Conservation (phyloP, 768 basidiomycete species). For the Pholiota microspora region DNA sequence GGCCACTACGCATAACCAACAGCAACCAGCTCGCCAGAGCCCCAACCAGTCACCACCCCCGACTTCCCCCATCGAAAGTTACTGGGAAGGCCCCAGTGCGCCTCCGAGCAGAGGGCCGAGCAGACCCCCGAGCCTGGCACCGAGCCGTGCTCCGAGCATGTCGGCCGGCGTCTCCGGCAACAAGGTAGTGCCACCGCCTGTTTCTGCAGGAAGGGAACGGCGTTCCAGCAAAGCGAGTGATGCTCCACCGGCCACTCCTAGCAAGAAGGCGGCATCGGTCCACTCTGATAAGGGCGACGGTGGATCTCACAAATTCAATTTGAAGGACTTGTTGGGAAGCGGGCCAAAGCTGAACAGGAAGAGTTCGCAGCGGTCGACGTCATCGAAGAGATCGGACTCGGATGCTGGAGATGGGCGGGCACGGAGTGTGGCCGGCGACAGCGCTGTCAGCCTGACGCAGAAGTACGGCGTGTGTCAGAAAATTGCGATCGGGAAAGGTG, state of each 20-base stretch:
- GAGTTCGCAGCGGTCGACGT: conserved; percentile 66
- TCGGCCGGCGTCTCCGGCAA: conserved; percentile 40
- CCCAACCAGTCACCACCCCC: conserved; percentile 36
- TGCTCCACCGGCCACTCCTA: conserved; percentile 21
- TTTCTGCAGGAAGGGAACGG: conserved; percentile 22
- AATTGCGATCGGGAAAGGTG: conserved; percentile 95
- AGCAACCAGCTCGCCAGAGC: conserved; percentile 19
- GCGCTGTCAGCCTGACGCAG: conserved; percentile 53
- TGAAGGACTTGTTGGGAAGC: conserved; percentile 74
- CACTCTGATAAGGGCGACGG: conserved; percentile 50
- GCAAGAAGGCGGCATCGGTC: conserved; percentile 41
- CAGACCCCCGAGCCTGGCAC: conserved; percentile 50
- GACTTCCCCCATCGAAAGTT: conserved; percentile 57
- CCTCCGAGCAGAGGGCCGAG: conserved; percentile 64
- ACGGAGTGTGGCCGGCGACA: conserved; percentile 43
- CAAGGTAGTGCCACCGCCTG: conserved; percentile 23
- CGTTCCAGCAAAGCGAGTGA: conserved; percentile 26
- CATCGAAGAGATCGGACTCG: conserved; percentile 65
- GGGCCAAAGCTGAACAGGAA: conserved; percentile 75
- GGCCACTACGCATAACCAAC: conserved; percentile 13
- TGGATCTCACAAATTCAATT: conserved; percentile 71
- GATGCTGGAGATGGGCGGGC: conserved; percentile 39
- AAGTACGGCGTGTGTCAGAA: conserved; percentile 99
- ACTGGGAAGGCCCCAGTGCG: conserved; percentile 47
- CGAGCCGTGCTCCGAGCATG: conserved; percentile 48